Conservation (phyloP, 108 stramenopile genomes). For the Skeletonema marinoi region DNA sequence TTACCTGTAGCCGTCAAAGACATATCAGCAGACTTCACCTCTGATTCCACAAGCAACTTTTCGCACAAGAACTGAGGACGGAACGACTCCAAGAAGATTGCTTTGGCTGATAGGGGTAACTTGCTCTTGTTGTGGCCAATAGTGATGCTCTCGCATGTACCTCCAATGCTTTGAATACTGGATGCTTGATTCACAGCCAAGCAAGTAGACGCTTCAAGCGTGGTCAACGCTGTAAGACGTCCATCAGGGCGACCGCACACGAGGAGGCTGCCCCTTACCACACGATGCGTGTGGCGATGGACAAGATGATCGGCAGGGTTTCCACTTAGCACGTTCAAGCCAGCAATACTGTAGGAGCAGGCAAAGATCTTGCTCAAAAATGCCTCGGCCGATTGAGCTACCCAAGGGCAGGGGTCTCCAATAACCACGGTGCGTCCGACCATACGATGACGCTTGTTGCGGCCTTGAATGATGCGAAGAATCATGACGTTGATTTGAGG, state of each 20-base stretch:
- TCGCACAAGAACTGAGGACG: slow-evolving; percentile 73
- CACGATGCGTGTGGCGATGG: slow-evolving; percentile 79
- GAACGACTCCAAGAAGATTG: slow-evolving; percentile 52
- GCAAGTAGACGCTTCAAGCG: slow-evolving; percentile 68
- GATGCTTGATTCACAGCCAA: slow-evolving; percentile 83
- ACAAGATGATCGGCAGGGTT: slow-evolving; percentile 84
- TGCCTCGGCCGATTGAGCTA: slow-evolving; percentile 74
- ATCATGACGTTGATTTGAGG: slow-evolving; percentile 73
- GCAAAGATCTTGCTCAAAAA: slow-evolving; percentile 84
- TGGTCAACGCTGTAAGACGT: slow-evolving; percentile 71
- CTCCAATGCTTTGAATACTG: slow-evolving; percentile 67
- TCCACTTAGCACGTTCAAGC: slow-evolving; percentile 68
- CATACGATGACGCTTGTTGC: slow-evolving; percentile 70
- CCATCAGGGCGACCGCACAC: slow-evolving; percentile 89
- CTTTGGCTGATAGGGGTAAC: slow-evolving; percentile 48
- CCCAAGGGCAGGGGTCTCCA: slow-evolving; percentile 81
- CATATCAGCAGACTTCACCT: slow-evolving; percentile 4
- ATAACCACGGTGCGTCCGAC: slow-evolving; percentile 84
- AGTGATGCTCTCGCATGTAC: slow-evolving; percentile 77
- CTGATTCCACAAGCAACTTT: slow-evolving; percentile 42
- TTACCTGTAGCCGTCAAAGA: slow-evolving; percentile 1
- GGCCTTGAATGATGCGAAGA: slow-evolving; percentile 62
- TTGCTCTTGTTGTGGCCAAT: slow-evolving; percentile 80
- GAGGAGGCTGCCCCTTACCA: slow-evolving; percentile 72
- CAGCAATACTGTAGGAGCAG: slow-evolving; percentile 73